phyloP scores from a whole-genome alignment of 495 filamentous ascomycete genomes.

The Acidomyces sp. region DNA sequence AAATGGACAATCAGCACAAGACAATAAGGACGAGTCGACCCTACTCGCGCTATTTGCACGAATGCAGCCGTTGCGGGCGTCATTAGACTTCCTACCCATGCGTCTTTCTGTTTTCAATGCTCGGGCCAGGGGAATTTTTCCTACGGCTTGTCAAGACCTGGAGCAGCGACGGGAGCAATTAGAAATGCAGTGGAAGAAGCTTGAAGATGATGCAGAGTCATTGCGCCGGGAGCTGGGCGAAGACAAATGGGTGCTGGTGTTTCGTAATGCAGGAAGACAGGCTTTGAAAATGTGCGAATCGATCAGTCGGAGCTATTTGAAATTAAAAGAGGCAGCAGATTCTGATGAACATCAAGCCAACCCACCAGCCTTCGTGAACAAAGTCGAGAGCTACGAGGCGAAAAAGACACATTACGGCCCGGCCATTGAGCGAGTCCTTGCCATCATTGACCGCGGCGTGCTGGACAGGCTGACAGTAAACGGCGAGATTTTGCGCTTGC shows the following conservation, averaged over 20 bases:
- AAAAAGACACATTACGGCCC: slow-evolving; percentile 91
- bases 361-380: slow-evolving; percentile 52
- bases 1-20: slow-evolving; percentile 41
- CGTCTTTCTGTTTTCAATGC: slow-evolving; percentile 69
- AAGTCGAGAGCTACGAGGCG: slow-evolving; percentile 83
- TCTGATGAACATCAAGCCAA: slow-evolving; percentile 56
- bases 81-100: slow-evolving; percentile 95
- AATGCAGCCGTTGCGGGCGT: slow-evolving; percentile 87
- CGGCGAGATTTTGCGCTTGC: slow-evolving; percentile 75
- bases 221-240: slow-evolving; percentile 80
- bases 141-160: slow-evolving; percentile 80
- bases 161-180: slow-evolving; percentile 54
- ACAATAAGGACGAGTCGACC: slow-evolving; percentile 53
- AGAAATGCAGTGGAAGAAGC: slow-evolving; percentile 65
- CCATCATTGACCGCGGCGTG: slow-evolving; percentile 85
- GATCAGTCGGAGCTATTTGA: slow-evolving; percentile 68
- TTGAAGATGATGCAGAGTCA: slow-evolving; percentile 77
- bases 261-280: slow-evolving; percentile 82
- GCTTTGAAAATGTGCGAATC: slow-evolving; percentile 91
- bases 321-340: slow-evolving; percentile 71
- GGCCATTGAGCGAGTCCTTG: slow-evolving; percentile 80
- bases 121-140: slow-evolving; percentile 62
- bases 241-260: slow-evolving; percentile 89
- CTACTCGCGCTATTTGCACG: slow-evolving; percentile 80
- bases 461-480: slow-evolving; percentile 86